Conservation (phyloP, 148 eudicot species). For the Vaccinium myrtillus region DNA sequence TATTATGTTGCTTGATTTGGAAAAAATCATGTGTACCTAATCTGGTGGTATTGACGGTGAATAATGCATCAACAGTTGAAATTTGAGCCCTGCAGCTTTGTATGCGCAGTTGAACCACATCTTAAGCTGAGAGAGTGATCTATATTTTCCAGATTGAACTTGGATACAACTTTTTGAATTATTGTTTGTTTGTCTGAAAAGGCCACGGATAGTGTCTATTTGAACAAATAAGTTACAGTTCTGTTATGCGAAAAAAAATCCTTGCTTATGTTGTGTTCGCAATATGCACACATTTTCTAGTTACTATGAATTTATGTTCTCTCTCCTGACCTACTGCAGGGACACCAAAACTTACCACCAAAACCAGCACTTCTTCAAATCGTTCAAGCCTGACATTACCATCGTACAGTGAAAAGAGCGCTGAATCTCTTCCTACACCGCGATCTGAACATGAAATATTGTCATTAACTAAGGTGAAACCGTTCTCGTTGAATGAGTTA, state of each 20-base stretch:
- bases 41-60: background rate
- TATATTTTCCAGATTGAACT: background rate
- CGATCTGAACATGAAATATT: conserved; percentile 39
- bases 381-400: conserved; percentile 38
- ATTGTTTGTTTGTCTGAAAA: background rate
- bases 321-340: conserved; percentile 34
- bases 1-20: background rate
- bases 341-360: conserved; percentile 43
- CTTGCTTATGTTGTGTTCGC: background rate
- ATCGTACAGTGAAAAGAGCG: conserved; percentile 41
- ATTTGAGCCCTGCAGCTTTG: background rate
- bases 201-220: background rate
- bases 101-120: background rate
- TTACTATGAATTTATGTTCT: background rate
- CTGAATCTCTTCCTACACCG: conserved; percentile 51
- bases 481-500: conserved; percentile 31
- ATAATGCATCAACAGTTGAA: background rate
- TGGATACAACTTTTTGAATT: background rate
- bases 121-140: background rate
- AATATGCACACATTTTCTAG: background rate
- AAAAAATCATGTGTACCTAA: background rate
- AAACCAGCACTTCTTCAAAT: conserved; percentile 43
- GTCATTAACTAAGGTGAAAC: conserved; percentile 24
- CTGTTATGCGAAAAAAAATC: background rate
- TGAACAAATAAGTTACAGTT: background rate